Conservation (phyloP, 163 green algal species). For the Scenedesmus sp. region DNA sequence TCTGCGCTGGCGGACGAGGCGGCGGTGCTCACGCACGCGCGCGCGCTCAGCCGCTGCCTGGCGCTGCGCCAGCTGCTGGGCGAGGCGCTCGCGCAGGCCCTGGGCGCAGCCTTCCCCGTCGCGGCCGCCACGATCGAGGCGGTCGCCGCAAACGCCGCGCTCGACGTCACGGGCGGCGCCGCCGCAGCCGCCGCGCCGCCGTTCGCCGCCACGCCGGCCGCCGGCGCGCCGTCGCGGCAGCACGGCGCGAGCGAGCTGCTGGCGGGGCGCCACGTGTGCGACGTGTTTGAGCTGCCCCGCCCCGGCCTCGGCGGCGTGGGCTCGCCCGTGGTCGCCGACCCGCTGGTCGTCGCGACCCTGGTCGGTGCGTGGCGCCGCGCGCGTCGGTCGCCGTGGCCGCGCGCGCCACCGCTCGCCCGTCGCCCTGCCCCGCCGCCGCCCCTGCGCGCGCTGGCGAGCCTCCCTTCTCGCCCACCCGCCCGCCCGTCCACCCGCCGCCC, state of each 20-base stretch:
- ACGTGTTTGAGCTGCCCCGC: constrained; percentile 43
- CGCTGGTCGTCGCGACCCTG: constrained; percentile 31
- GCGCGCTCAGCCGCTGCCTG: constrained; percentile 30
- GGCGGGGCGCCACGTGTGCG: constrained; percentile 25
- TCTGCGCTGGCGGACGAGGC: constrained; percentile 9
- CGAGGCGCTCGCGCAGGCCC: constrained; percentile 19
- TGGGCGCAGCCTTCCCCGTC: constrained; percentile 17
- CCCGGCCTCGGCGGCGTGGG: constrained; percentile 19
- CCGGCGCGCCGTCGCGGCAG: background rate
- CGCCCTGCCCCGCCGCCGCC: background rate
- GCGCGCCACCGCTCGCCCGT: no score
- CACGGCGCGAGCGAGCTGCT: constrained; percentile 11
- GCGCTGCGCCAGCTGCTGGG: constrained; percentile 41
- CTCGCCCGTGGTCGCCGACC: constrained; percentile 25
- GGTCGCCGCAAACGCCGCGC: constrained; percentile 11
- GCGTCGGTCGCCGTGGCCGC: no score
- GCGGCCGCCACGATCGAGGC: constrained; percentile 5
- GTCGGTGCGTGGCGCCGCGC: constrained; percentile 32
- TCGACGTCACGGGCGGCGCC: background rate
- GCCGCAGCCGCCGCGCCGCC: background rate
- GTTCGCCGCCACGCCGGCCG: background rate
- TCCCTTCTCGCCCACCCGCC: no score
- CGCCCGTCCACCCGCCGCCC: no score
- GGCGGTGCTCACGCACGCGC: constrained; percentile 34
- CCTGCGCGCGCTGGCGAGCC: background rate